Base-by-base conservation (phyloP, 1,139 yeast genomes). In the Zygosaccharomyces pseudobailii region DNA sequence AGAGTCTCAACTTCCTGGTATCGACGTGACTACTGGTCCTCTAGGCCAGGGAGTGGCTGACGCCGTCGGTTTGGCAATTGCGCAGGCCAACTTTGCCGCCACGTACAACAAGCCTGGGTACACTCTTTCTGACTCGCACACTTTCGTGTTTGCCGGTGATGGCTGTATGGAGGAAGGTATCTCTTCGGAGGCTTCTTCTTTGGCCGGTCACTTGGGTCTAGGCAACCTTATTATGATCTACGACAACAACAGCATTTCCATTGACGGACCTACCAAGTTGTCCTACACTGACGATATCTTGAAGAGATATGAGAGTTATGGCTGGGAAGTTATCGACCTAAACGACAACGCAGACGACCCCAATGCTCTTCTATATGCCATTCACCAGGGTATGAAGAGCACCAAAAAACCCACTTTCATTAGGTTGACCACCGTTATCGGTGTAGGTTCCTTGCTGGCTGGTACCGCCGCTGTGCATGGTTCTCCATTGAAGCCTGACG, bases 121-220 rank as follows among this genome's bases (percentile, higher is more conserved):
- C 72, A 72, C 78, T 47, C 63, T 87, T 55, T 78, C 88, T 51
- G 87, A 88, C 74, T 80, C 81, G 69, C 80, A 76, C 78, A 82
- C 89, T 57, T 92, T 83, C 72, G 71, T 75, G 57, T 84, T 94
- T 76, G 74, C 88, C 55, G 99, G 99, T 74, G 99, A 92, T 65
- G 99, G 98, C 61, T 94, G 98, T 76, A 78, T 92, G 78, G 87
- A 85, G 92, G 99, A 92, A 77, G 99, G 99, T 79, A 89, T 92
- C 55, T 80, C 97, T 51, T 80, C 94, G 52, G 99, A 92, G 76
- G 95, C 97, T 47, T 79, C 80, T 61, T 92, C 98, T 38, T 74
- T 90, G 55, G 99, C 98, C 57, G 99, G 98, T 65, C 98, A 92
- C 75, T 78, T 92, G 71, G 80, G 89, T 76, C 83, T 92, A 70